Percentiles rank a stretch among this genome's conserved stretches.
Conservation (phyloP, 2,329 filamentous ascomycete species). For the Xylariaceae sp. region DNA sequence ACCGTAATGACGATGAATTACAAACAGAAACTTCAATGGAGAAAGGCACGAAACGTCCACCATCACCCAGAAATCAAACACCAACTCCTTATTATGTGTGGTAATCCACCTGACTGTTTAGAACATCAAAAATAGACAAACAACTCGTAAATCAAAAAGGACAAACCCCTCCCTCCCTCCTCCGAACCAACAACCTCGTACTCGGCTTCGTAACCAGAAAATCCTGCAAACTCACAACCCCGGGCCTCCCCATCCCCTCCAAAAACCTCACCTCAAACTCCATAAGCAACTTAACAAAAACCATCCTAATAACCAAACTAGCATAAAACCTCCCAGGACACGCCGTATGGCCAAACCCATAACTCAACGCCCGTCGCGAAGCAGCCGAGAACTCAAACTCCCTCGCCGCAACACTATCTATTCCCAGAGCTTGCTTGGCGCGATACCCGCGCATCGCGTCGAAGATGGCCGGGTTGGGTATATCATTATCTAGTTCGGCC, state of each 20-base stretch:
- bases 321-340: conserved; percentile 35
- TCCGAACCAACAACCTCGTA: conserved; percentile 8
- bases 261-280: conserved; percentile 29
- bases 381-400: conserved; percentile 24
- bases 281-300: conserved; percentile 26
- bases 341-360: conserved; percentile 35
- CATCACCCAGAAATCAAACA: no score
- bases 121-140: no score
- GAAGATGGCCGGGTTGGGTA: background rate
- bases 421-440: conserved; percentile 22
- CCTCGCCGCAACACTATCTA: background rate
- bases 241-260: conserved; percentile 20
- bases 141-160: conserved; percentile 2
- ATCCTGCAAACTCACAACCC: conserved; percentile 23
- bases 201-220: conserved; percentile 23
- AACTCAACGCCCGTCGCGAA: conserved; percentile 29
- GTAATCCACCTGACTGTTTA: no score
- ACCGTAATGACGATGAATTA: no score
- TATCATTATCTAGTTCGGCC: conserved; percentile 1
- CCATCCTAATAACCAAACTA: conserved; percentile 29
- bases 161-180: background rate
- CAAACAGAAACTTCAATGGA: no score
- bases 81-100: no score
- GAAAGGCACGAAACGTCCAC: no score
- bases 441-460: conserved; percentile 4